Evolutionary conservation across 2,329 filamentous ascomycete species (phyloP).

Genomic region (Dothidotthia symphoricarpi): DNA sequence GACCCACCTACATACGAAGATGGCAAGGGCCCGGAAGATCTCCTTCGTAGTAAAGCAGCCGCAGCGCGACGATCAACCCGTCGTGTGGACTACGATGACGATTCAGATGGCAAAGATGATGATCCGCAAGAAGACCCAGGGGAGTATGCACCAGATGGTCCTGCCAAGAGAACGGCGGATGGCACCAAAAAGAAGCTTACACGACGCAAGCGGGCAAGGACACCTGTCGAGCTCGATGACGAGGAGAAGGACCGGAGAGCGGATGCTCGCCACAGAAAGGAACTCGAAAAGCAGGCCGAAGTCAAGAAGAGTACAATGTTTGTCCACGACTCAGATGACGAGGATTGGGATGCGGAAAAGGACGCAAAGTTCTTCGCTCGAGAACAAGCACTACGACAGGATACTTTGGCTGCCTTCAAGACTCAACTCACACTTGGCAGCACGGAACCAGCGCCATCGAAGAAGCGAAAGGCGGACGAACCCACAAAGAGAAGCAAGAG

Average conservation of each 20-base stretch:
- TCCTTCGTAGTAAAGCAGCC: conserved; percentile 70
- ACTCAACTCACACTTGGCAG: conserved; percentile 46
- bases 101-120: conserved; percentile 60
- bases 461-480: conserved; percentile 38
- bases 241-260: conserved; percentile 60
- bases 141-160: conserved; percentile 67
- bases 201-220: conserved; percentile 58
- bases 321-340: conserved; percentile 82
- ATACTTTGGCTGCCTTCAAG: conserved; percentile 52
- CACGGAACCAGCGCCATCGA: conserved; percentile 30
- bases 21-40: conserved; percentile 69
- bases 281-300: conserved; percentile 72
- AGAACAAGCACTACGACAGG: conserved; percentile 66
- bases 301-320: conserved; percentile 77
- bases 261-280: conserved; percentile 61
- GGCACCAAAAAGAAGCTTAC: conserved; percentile 55
- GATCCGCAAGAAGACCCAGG: conserved; percentile 56
- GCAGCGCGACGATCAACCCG: conserved; percentile 41
- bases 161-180: conserved; percentile 58
- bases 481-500: conserved; percentile 26
- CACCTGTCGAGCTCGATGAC: conserved; percentile 60
- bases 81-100: conserved; percentile 66
- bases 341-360: conserved; percentile 76
- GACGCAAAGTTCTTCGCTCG: conserved; percentile 73
- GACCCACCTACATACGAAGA: conserved; percentile 75